Percentiles rank a stretch among this genome's conserved stretches.
These are phyloP conservation scores for Hypoxylon sp. DNA, from an alignment of 2,329 filamentous ascomycete species.

Conservation along the genomic window DNA sequence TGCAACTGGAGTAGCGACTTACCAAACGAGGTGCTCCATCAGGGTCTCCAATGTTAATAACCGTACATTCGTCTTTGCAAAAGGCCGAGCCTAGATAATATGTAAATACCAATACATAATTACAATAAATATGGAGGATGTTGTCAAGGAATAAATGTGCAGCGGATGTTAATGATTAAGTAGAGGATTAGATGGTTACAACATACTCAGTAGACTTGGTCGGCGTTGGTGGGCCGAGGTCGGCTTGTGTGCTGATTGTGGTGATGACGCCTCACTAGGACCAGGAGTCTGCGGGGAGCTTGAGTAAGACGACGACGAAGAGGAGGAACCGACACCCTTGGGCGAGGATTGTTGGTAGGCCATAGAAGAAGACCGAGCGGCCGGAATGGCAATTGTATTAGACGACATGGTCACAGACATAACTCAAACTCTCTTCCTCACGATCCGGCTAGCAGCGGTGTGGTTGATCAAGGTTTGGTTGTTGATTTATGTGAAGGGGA, in stretches of 20 bases:
- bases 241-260: slow-evolving; percentile 51
- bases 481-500: too few relatives aligned
- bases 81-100: slow-evolving; percentile 69
- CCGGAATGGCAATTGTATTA: slow-evolving; percentile 71
- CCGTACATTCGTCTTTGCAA: slow-evolving; percentile 78
- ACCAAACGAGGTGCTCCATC: slow-evolving; percentile 78
- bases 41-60: slow-evolving; percentile 79
- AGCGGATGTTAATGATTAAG: background rate
- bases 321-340: slow-evolving; percentile 60
- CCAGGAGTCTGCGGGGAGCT: slow-evolving; percentile 60
- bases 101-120: too few relatives aligned
- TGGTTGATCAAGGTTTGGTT: slow-evolving; percentile 12
- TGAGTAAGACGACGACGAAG: slow-evolving; percentile 63
- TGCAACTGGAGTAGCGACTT: slow-evolving; percentile 45
- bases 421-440: slow-evolving; percentile 7
- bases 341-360: slow-evolving; percentile 51
- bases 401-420: slow-evolving; percentile 63
- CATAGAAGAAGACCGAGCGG: slow-evolving; percentile 50
- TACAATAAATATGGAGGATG: too few relatives aligned
- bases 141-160: too few relatives aligned
- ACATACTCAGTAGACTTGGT: slow-evolving; percentile 69
- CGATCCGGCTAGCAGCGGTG: slow-evolving; percentile 14
- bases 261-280: slow-evolving; percentile 53
- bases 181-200: background rate
- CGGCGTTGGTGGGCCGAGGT: slow-evolving; percentile 62